Evolutionary conservation across 768 basidiomycete species (phyloP), one percentile per base, ranked within the genome.

Genomic region (Macrolepiota dolichaula): DNA sequence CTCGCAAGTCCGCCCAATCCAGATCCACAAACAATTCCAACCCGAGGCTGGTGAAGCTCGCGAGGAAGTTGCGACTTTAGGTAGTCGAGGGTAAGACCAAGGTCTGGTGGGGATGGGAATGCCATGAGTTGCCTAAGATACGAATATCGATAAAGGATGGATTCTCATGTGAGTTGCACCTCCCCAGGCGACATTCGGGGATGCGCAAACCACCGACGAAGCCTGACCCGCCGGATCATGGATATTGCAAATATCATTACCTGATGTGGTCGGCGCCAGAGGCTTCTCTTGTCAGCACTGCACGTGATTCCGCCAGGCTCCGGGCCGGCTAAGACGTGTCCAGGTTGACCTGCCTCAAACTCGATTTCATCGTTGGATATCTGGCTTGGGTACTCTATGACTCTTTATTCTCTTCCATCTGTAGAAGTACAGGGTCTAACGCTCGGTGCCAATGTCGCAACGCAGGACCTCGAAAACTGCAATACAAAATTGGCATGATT

Each of bases 21-120:
- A 1, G 89, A 91, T 59, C 94, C 94, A 70, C 93, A 95, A 27
- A 96, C 86, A 66, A 96, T 92, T 19, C 89, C 94, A 17, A 94
- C 82, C 36, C 77, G 78, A 10, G 93, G 93, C 24, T 64, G 70
- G 61, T 72, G 73, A 7, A 79, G 64, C 19, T 69, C 70, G 11
- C 54, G 65, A 6, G 81, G 79, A 37, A 82, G 65, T 1, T 63
- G 53, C 3, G 69, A 66, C 29, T 61, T 67, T 46, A 81, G 73
- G 9, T 72, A 74, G 9, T 69, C 66, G 11, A 79, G 59, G 15
- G 75, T 74, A 22, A 73, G 62, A 29, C 52, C 55, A 63, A 74
- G 65, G 52, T 56, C 29, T 19, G 9, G 15, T 44, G 42, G 17
- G 9, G 42, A 44, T 52, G 44, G 29, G 29, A 32, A 32, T 29